phyloP scores from a whole-genome alignment of 371 early-diverging fungal genomes.

The Mucor ambiguus region DNA sequence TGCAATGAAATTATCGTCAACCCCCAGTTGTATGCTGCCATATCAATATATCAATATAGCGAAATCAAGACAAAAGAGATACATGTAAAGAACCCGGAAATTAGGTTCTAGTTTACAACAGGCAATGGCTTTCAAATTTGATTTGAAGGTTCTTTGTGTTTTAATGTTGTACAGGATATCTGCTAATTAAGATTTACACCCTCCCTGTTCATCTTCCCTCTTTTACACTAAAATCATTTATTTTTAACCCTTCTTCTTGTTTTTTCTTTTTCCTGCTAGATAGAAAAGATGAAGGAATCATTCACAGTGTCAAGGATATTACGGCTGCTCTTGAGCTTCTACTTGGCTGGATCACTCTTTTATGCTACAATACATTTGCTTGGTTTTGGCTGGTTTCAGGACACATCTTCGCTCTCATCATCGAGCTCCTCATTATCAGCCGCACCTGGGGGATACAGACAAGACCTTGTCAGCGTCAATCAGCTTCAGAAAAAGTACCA shows the following conservation, averaged over 20 bases:
- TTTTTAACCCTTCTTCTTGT: neutral
- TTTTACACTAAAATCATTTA: neutral
- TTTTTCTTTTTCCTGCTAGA: neutral
- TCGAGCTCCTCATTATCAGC: neutral
- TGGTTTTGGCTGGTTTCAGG: slow-evolving; percentile 25
- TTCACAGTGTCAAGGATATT: slow-evolving; percentile 16
- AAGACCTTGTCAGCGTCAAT: slow-evolving; percentile 10
- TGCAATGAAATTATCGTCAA: too few relatives aligned
- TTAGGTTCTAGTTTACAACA: neutral
- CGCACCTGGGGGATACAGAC: neutral
- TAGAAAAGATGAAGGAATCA: slow-evolving; percentile 14
- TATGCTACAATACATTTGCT: slow-evolving; percentile 31
- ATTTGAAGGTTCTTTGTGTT: neutral
- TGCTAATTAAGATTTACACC: neutral
- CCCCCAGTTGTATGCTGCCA: neutral
- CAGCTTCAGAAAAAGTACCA: slow-evolving; percentile 25
- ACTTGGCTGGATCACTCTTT: slow-evolving; percentile 23
- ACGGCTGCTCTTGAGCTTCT: slow-evolving; percentile 11
- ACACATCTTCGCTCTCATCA: neutral
- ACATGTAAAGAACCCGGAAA: neutral
- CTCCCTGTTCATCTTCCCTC: neutral
- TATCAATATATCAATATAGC: neutral
- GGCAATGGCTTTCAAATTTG: neutral
- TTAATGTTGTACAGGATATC: slow-evolving; percentile 1
- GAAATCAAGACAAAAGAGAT: neutral